Base-by-base conservation (phyloP, 2,329 filamentous ascomycete genomes). In the Esteya vermicola region DNA sequence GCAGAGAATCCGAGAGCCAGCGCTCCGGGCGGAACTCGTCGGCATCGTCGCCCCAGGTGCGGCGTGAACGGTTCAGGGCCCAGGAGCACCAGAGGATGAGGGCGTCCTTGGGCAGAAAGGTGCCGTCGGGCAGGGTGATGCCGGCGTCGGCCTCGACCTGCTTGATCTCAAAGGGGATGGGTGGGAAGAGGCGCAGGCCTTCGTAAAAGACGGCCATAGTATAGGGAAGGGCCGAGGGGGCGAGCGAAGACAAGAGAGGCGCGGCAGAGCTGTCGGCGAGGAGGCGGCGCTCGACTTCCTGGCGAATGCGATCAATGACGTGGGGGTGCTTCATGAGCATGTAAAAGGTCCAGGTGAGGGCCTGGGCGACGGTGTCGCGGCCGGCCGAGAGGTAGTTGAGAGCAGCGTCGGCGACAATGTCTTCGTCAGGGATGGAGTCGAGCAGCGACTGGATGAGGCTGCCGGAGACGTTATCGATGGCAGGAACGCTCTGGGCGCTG, bases 351-450 rank as follows among this genome's bases (percentile, higher is more conserved):
- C 76, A 81, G 0, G 75, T 78, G 10, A 81, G 55, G 2, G 70
- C 71, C 48, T 81, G 75, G 0, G 75, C 75, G 7, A 74, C 75
- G 0, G 76, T 80, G 50, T 81, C 76, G 42, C 75, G 62, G 14
- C 75, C 71, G 0, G 76, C 76, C 1, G 74, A 78, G 9, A 80
- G 67, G 49, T 77, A 81, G 48, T 78, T 81, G 12, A 81, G 58
- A 0, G 75, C 76, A 3, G 76, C 70, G 51, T 80, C 75, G 9
- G 75, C 72, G 7, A 78, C 74, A 19, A 72, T 57, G n/a, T 64
- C 52, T 22, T 68, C 62, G 41, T 76, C 63, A 1, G 60, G 60
- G 26, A 80, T 67, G 1, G 67, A 58, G 36, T 75, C 68, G 1
- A 80, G 60, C 1, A 81, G 55, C 1, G 72, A 75, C 39, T 76